Conservation (phyloP, 495 filamentous ascomycete genomes). For the Penicillium canariense region DNA sequence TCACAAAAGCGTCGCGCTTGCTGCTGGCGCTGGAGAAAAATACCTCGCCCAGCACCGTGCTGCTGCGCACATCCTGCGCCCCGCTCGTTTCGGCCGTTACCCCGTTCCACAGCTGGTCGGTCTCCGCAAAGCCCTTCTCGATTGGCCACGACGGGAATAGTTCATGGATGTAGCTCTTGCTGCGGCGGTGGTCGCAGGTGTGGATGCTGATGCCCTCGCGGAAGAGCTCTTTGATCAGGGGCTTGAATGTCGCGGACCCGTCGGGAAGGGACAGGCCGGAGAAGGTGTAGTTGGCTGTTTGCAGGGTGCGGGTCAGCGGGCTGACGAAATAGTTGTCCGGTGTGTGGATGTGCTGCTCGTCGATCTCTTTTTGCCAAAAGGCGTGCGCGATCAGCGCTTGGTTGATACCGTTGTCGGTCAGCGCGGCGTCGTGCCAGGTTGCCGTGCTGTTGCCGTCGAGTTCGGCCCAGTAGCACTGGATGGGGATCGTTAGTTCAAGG, state of each 20-base stretch:
- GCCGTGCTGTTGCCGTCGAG: constrained; percentile 63
- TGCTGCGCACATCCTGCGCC: constrained; percentile 55
- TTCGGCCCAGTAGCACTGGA: constrained; percentile 69
- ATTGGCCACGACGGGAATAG: constrained; percentile 59
- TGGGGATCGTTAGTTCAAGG: not conserved
- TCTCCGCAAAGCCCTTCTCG: constrained; percentile 61
- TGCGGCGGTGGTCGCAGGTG: constrained; percentile 73
- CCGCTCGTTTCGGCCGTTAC: constrained; percentile 51
- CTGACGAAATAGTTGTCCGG: constrained; percentile 67
- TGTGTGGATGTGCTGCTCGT: constrained; percentile 54
- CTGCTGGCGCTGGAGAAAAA: constrained; percentile 39
- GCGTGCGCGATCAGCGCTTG: constrained; percentile 62
- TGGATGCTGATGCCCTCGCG: constrained; percentile 72
- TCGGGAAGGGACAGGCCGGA: constrained; percentile 49
- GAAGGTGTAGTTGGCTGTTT: constrained; percentile 64
- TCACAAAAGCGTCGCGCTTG: constrained; percentile 54
- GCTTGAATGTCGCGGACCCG: constrained; percentile 48
- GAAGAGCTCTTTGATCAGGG: constrained; percentile 66
- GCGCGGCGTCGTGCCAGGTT: constrained; percentile 67
- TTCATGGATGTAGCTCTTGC: constrained; percentile 52
- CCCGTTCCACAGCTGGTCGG: constrained; percentile 60
- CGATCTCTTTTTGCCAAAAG: constrained; percentile 61
- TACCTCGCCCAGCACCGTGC: constrained; percentile 58
- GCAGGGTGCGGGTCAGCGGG: constrained; percentile 65
- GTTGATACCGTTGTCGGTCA: constrained; percentile 56